These are phyloP conservation scores for Penicillium sp. DNA, from an alignment of 2,329 filamentous ascomycete genomes.

Conservation along the genomic window DNA sequence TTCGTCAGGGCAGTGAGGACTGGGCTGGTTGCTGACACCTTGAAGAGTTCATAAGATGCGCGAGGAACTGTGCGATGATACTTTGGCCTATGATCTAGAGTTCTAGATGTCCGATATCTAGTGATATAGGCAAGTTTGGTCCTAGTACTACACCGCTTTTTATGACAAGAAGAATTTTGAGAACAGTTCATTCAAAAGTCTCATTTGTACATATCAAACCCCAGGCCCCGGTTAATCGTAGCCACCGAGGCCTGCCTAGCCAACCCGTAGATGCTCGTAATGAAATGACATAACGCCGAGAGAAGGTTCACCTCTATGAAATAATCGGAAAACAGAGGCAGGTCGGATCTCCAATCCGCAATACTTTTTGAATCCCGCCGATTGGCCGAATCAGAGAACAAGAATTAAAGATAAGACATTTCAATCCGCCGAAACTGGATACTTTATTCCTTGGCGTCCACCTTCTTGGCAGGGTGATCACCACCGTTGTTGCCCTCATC, in stretches of 20 bases:
- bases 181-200: constrained; percentile 2
- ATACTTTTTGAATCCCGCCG: constrained; percentile 25
- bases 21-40: constrained; percentile 4
- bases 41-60: constrained; percentile 42
- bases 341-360: constrained; percentile 22
- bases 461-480: constrained; percentile 50
- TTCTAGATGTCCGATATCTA: constrained; percentile 24
- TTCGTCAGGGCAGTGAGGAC: not conserved
- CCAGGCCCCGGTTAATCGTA: constrained; percentile 1
- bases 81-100: constrained; percentile 46
- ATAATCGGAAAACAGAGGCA: constrained; percentile 11
- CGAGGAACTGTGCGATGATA: constrained; percentile 44
- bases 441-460: constrained; percentile 46
- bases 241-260: not conserved
- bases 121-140: not conserved
- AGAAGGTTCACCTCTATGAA: constrained; percentile 20
- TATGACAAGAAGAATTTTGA: not conserved
- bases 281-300: constrained; percentile 23
- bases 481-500: constrained; percentile 38
- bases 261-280: constrained; percentile 13
- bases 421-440: not conserved
- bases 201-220: constrained; percentile 14
- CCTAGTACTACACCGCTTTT: not conserved
- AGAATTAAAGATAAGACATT: constrained; percentile 14
- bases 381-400: constrained; percentile 18